Percentiles rank a stretch among this genome's conserved stretches.
Conservation (phyloP, 192 early-diverging fungal genomes). For the Dimargaris verticillata region DNA sequence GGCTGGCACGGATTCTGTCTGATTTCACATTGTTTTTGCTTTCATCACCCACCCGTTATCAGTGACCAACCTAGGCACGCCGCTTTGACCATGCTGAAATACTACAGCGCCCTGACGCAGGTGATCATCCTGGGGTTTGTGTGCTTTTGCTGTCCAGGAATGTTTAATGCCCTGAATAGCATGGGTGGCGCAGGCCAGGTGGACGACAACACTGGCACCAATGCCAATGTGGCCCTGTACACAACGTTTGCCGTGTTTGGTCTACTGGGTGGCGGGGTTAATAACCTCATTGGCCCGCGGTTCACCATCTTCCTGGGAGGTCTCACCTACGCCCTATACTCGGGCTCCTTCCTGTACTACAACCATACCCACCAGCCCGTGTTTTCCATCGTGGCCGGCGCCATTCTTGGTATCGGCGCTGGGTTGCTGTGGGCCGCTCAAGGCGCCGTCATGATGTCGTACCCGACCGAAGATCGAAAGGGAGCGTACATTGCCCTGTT, state of each 20-base stretch:
- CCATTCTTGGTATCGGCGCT: constrained; percentile 65
- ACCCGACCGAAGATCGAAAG: constrained; percentile 67
- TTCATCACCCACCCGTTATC: no score
- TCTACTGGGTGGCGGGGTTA: constrained; percentile 53
- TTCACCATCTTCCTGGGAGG: constrained; percentile 50
- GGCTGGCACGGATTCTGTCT: no score
- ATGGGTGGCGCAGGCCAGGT: constrained; percentile 53
- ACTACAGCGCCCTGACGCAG: constrained; percentile 46
- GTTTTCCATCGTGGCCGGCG: constrained; percentile 61
- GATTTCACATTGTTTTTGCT: no score
- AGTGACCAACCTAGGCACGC: no score
- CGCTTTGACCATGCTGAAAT: not conserved
- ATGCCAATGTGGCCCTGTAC: constrained; percentile 64
- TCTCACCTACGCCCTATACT: constrained; percentile 56
- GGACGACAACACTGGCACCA: constrained; percentile 37
- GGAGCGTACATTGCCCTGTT: constrained; percentile 68
- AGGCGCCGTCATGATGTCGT: constrained; percentile 73
- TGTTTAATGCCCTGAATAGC: constrained; percentile 55
- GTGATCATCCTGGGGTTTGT: constrained; percentile 52
- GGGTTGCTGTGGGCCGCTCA: constrained; percentile 67
- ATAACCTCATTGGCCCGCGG: constrained; percentile 63
- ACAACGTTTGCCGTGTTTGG: constrained; percentile 63
- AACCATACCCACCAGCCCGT: constrained; percentile 35
- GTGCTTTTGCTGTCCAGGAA: constrained; percentile 64
- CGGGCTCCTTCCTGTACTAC: constrained; percentile 53